A percentile compares a stretch with the other conserved stretches of the same genome.
These are phyloP conservation scores for Cyberlindnera misumaiensis DNA, from an alignment of 805 yeast genomes.

Conservation along the genomic window DNA sequence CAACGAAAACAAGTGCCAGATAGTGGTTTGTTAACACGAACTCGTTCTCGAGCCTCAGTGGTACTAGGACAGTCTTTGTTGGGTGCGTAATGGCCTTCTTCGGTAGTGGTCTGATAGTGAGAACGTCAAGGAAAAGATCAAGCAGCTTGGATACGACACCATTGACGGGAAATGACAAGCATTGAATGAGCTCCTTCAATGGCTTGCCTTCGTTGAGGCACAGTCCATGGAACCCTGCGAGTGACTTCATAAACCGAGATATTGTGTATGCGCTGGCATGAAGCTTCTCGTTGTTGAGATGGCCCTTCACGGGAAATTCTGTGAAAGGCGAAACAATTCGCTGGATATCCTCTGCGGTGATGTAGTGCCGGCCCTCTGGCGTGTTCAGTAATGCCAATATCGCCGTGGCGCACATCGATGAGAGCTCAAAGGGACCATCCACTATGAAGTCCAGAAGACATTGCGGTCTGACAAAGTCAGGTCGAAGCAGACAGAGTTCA, in stretches of 20 bases:
- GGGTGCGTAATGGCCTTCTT: conserved; percentile 8
- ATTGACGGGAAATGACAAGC: conserved; percentile 54
- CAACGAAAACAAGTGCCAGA: conserved; percentile 50
- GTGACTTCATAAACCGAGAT: conserved; percentile 54
- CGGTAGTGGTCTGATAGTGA: conserved; percentile 50
- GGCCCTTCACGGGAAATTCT: conserved; percentile 44
- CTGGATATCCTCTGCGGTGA: conserved; percentile 57
- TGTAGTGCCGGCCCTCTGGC: conserved; percentile 43
- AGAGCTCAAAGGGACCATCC: conserved; percentile 47
- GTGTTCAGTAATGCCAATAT: conserved; percentile 50
- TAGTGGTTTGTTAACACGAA: conserved; percentile 50
- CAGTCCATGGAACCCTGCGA: conserved; percentile 70
- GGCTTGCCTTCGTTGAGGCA: conserved; percentile 50
- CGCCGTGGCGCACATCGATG: conserved; percentile 37
- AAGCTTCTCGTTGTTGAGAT: conserved; percentile 45
- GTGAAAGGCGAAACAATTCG: conserved; percentile 65
- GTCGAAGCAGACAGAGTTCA: conserved; percentile 40
- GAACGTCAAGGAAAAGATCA: conserved; percentile 63
- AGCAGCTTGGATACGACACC: conserved; percentile 54
- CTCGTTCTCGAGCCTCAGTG: conserved; percentile 35
- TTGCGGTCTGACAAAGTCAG: conserved; percentile 35
- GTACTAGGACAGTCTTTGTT: conserved; percentile 16
- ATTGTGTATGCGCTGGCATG: conserved; percentile 56
- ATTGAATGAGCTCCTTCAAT: conserved; percentile 49
- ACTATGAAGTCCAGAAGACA: conserved; percentile 38